Evolutionary conservation across 2,329 filamentous ascomycete genomes (phyloP).

Genomic region (Trichoderma sp.): DNA sequence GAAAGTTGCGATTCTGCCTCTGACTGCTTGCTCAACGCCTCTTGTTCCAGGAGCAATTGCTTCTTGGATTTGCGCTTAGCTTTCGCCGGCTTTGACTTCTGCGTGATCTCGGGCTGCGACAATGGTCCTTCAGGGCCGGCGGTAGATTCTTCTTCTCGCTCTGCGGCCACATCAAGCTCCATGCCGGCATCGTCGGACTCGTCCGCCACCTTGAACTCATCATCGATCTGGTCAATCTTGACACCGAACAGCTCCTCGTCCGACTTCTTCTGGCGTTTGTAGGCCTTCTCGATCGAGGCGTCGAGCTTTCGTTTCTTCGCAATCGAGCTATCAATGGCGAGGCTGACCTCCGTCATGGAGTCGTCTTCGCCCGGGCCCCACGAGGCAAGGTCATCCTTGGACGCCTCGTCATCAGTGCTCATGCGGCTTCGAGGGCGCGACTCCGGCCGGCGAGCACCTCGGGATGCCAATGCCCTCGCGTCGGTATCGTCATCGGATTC

Average conservation of each 20-base stretch:
- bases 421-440: conserved; percentile 78
- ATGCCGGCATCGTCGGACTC: conserved; percentile 55
- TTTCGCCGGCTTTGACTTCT: conserved; percentile 60
- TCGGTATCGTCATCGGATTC: conserved; percentile 84
- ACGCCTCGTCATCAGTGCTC: conserved; percentile 61
- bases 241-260: conserved; percentile 78
- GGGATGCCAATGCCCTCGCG: conserved; percentile 57
- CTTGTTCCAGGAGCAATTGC: conserved; percentile 69
- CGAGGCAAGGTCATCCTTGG: conserved; percentile 52
- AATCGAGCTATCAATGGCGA: conserved; percentile 60
- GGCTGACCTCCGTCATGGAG: conserved; percentile 72
- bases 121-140: conserved; percentile 53
- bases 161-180: conserved; percentile 51
- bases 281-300: conserved; percentile 63
- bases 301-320: conserved; percentile 75
- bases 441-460: conserved; percentile 84
- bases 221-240: conserved; percentile 56
- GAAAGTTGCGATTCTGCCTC: conserved; percentile 47
- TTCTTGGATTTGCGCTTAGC: conserved; percentile 78
- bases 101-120: conserved; percentile 47
- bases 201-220: conserved; percentile 50
- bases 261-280: conserved; percentile 79
- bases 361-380: conserved; percentile 61
- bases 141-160: conserved; percentile 45
- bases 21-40: conserved; percentile 61